phyloP scores from a whole-genome alignment of 768 basidiomycete species.

The Kwoniella europaea region DNA sequence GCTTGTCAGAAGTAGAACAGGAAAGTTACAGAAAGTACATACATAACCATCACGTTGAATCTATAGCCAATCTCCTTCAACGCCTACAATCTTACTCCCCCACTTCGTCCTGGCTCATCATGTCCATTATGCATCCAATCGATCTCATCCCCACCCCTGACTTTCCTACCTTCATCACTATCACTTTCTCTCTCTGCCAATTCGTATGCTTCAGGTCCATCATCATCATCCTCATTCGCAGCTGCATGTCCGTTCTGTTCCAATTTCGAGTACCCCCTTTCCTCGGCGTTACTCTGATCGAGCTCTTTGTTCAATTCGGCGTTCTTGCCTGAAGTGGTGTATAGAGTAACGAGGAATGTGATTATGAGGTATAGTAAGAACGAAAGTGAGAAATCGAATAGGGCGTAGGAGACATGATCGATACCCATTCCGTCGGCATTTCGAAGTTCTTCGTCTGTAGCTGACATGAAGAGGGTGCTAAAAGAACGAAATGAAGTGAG shows the following conservation, averaged over 20 bases:
- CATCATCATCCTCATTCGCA: constrained; percentile 15
- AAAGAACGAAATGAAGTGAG: constrained; percentile 3
- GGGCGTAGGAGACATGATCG: constrained; percentile 88
- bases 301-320: constrained; percentile 13
- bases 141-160: constrained; percentile 40
- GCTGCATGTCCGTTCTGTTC: constrained; percentile 4
- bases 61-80: not conserved
- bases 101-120: not conserved
- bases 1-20: not conserved
- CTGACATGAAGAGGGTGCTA: constrained; percentile 86
- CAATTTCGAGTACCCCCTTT: constrained; percentile 47
- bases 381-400: constrained; percentile 71
- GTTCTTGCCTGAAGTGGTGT: constrained; percentile 55
- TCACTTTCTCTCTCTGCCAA: constrained; percentile 26
- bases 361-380: constrained; percentile 79
- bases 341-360: constrained; percentile 72
- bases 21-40: not conserved
- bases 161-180: constrained; percentile 35
- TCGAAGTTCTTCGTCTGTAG: constrained; percentile 85
- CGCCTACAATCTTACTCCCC: constrained; percentile 17
- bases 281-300: constrained; percentile 20
- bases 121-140: constrained; percentile 37
- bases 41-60: not conserved
- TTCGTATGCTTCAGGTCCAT: constrained; percentile 45
- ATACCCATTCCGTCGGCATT: constrained; percentile 72